These are phyloP conservation scores for Ogataea glucozyma DNA, from an alignment of 805 yeast genomes.

Conservation along the genomic window DNA sequence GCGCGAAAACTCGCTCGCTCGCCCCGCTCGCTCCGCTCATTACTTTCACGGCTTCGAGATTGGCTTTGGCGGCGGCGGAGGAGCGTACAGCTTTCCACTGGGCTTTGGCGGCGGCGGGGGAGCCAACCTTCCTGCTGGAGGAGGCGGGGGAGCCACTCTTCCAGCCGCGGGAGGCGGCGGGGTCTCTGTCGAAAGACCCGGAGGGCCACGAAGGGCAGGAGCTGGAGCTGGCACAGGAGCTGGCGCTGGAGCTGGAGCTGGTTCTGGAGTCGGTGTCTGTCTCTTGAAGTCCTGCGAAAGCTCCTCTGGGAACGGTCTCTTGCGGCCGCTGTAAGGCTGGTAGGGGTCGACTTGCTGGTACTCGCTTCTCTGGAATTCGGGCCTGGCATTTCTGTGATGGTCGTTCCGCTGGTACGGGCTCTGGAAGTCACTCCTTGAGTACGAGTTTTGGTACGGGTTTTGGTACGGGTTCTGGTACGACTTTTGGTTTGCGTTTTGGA, in stretches of 20 bases:
- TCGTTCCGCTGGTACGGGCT: constrained; percentile 15
- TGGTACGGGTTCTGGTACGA: constrained; percentile 13
- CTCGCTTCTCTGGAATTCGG: background rate
- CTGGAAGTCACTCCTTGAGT: too few species aligned
- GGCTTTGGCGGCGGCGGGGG: constrained; percentile 16
- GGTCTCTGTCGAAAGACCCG: constrained; percentile 20
- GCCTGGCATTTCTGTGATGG: too few species aligned
- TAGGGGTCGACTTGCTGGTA: constrained; percentile 24
- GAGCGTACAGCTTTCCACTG: constrained; percentile 2
- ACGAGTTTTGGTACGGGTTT: too few species aligned
- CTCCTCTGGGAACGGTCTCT: background rate
- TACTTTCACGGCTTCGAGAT: background rate
- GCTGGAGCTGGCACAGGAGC: constrained; percentile 11
- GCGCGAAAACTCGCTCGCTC: background rate
- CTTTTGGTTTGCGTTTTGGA: too few species aligned
- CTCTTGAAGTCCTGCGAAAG: constrained; percentile 4
- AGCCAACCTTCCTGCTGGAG: constrained; percentile 19
- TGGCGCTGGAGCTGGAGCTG: background rate
- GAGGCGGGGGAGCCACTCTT: constrained; percentile 28
- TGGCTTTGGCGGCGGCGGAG: constrained; percentile 16
- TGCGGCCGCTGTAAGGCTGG: constrained; percentile 3
- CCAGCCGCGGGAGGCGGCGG: constrained; percentile 27
- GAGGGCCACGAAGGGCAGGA: constrained; percentile 29
- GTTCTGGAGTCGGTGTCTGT: constrained; percentile 6
- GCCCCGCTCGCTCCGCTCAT: background rate